These are phyloP conservation scores for Bryoerythrophyllum caledonicum DNA, from an alignment of 225 moss, liverwort and hornwort genomes.

Conservation along the genomic window DNA sequence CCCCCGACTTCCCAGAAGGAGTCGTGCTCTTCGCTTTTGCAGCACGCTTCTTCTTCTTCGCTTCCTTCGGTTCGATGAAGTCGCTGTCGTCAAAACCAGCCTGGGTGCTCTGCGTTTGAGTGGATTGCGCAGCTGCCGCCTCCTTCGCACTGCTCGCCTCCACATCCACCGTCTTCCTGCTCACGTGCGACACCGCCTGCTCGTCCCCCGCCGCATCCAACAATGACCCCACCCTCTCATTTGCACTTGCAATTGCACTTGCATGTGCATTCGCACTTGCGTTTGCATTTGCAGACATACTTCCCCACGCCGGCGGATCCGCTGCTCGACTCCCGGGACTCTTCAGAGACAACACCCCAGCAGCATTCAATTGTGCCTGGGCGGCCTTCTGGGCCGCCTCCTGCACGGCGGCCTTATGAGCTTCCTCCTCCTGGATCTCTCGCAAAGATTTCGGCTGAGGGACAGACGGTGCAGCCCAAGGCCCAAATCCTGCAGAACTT, in stretches of 20 bases:
- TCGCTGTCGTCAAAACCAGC: conserved; percentile 73
- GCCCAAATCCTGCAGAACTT: conserved; percentile 54
- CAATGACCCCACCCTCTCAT: conserved; percentile 33
- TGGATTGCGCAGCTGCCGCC: conserved; percentile 39
- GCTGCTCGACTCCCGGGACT: conserved; percentile 29
- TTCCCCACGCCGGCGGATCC: conserved; percentile 51
- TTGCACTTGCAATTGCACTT: neutral
- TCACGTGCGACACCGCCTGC: neutral
- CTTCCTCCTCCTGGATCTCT: conserved; percentile 96
- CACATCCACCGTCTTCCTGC: conserved; percentile 25
- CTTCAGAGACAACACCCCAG: conserved; percentile 34
- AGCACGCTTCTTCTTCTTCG: conserved; percentile 96
- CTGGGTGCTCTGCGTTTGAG: conserved; percentile 28
- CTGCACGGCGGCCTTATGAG: conserved; percentile 33
- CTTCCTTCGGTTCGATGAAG: conserved; percentile 93
- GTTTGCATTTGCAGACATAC: neutral
- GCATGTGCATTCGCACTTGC: too few species aligned
- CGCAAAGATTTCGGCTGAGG: conserved; percentile 74
- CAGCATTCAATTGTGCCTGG: conserved; percentile 8
- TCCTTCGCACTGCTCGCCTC: conserved; percentile 25
- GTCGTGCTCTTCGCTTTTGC: conserved; percentile 78
- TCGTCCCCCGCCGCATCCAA: conserved; percentile 42
- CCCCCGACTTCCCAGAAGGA: conserved; percentile 45
- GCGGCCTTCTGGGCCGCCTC: neutral
- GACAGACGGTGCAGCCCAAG: conserved; percentile 69